phyloP scores from a whole-genome alignment of 805 yeast species.

The Alloascoidea hylecoeti region DNA sequence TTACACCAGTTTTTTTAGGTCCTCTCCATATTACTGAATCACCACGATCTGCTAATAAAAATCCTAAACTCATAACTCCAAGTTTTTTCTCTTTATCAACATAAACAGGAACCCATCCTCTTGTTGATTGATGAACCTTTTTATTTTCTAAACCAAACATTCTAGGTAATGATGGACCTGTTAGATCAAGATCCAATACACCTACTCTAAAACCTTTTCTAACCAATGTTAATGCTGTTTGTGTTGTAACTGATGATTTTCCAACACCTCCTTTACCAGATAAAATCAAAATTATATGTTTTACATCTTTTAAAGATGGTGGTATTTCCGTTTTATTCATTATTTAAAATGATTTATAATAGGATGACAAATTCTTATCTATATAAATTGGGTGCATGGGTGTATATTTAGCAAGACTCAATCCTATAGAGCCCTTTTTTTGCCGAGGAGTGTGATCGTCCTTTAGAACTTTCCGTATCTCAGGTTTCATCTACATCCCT shows the following conservation, averaged over 20 bases:
- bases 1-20: slow-evolving; percentile 97
- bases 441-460: too few relatives aligned
- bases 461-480: too few relatives aligned
- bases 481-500: too few relatives aligned
- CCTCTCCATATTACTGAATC: slow-evolving; percentile 97
- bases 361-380: background rate
- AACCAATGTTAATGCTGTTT: slow-evolving; percentile 72
- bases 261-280: slow-evolving; percentile 98
- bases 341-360: background rate
- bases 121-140: slow-evolving; percentile 67
- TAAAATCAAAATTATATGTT: slow-evolving; percentile 67
- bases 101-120: slow-evolving; percentile 90
- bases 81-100: slow-evolving; percentile 29
- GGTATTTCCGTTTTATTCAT: slow-evolving; percentile 11
- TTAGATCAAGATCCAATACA: slow-evolving; percentile 84
- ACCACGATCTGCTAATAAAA: slow-evolving; percentile 69
- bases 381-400: too few relatives aligned
- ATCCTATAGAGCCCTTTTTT: too few relatives aligned
- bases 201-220: slow-evolving; percentile 73
- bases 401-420: too few relatives aligned
- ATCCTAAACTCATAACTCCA: slow-evolving; percentile 78
- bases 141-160: slow-evolving; percentile 83
- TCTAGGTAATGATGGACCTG: slow-evolving; percentile 93
- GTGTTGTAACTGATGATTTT: slow-evolving; percentile 91
- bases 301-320: slow-evolving; percentile 32